A percentile compares a stretch with the other conserved stretches of the same genome.
These are phyloP conservation scores for Coniochaeta sp. DNA, from an alignment of 2,329 filamentous ascomycete species.

Conservation along the genomic window DNA sequence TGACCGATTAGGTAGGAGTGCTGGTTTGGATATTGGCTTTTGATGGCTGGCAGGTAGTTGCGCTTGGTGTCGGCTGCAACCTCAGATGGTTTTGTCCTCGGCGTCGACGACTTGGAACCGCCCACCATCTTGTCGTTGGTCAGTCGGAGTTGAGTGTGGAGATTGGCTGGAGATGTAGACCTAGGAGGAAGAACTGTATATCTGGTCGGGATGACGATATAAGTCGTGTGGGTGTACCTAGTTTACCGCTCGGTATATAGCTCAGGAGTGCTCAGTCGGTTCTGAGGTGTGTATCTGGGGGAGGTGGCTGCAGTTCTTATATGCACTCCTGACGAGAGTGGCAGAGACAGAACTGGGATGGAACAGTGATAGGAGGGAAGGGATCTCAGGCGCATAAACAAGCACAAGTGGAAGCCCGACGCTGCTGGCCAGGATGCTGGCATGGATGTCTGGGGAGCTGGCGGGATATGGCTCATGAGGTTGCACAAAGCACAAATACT, in stretches of 20 bases:
- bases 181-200: no score
- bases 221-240: no score
- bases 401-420: not conserved
- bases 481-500: constrained; percentile 4
- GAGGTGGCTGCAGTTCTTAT: no score
- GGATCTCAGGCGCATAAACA: not conserved
- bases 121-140: constrained; percentile 35
- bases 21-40: constrained; percentile 47
- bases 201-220: no score
- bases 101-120: constrained; percentile 26
- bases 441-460: not conserved
- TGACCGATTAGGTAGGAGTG: constrained; percentile 53
- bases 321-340: not conserved
- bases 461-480: not conserved
- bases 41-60: constrained; percentile 60
- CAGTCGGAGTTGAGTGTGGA: no score
- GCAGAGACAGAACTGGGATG: not conserved
- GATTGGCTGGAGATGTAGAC: no score
- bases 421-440: not conserved
- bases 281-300: no score
- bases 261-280: not conserved
- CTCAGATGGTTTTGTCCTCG: constrained; percentile 58
- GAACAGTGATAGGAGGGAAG: no score
- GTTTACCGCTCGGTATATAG: constrained; percentile 7
- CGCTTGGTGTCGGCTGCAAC: constrained; percentile 68